A percentile compares a stretch with the other conserved stretches of the same genome.
Evolutionary conservation across 768 basidiomycete genomes (phyloP).

Genomic region (Boletus eberwhitei): DNA sequence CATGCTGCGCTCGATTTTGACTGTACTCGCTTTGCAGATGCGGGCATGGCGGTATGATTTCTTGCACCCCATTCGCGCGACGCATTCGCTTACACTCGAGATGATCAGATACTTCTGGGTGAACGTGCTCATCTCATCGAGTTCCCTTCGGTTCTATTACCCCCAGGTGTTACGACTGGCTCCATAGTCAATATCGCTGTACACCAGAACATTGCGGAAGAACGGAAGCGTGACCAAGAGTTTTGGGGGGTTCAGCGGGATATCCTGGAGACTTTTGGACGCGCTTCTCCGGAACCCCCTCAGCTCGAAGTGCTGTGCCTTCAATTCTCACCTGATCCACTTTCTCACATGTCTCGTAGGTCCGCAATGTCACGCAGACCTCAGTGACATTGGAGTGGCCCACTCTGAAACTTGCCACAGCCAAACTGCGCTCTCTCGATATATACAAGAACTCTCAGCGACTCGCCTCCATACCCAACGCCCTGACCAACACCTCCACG

Average conservation of each 20-base stretch:
- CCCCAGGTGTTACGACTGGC: constrained; percentile 87
- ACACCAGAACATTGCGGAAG: constrained; percentile 80
- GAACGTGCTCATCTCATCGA: constrained; percentile 96
- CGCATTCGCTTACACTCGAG: constrained; percentile 1
- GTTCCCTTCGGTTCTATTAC: constrained; percentile 93
- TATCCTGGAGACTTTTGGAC: constrained; percentile 75
- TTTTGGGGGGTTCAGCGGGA: constrained; percentile 84
- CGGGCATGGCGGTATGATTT: constrained; percentile 81
- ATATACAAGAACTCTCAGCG: constrained; percentile 92
- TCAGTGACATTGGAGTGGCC: constrained; percentile 98
- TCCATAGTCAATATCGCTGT: constrained; percentile 98
- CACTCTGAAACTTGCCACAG: constrained; percentile 73
- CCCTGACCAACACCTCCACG: constrained; percentile 80
- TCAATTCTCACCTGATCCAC: neutral
- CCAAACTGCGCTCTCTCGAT: constrained; percentile 84
- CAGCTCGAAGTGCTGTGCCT: constrained; percentile 57
- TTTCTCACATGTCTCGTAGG: constrained; percentile 37
- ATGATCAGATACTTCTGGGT: constrained; percentile 76
- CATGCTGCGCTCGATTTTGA: constrained; percentile 8
- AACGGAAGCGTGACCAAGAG: constrained; percentile 73
- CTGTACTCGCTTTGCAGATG: constrained; percentile 51
- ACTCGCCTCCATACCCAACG: constrained; percentile 80
- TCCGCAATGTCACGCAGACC: constrained; percentile 95
- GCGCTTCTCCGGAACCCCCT: constrained; percentile 63
- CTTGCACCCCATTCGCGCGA: neutral